Evolutionary conservation across 2,329 filamentous ascomycete species (phyloP), one percentile per base, ranked within the genome.

Genomic region (Blumeriella jaapii): DNA sequence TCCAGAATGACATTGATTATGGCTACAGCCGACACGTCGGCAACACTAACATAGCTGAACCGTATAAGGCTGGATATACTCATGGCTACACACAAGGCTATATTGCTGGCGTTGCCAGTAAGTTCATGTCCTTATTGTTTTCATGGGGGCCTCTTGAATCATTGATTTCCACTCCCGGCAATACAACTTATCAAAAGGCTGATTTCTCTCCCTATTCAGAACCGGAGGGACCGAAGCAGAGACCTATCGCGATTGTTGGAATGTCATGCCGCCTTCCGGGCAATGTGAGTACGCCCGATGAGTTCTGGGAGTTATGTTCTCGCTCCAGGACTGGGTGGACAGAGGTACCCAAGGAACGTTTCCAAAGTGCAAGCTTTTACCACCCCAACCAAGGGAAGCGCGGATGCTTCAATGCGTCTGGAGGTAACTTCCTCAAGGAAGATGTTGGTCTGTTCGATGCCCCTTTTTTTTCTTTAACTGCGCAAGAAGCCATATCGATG

Each of bases 311-410:
- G 44, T 39, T 61, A 10, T 55, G 52, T 36, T 55, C 55, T n/a
- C 49, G 57, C 28, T 55, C 56, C 31, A 51, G 56, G 29, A 59
- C 53, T 36, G 58, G 57, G 5, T 59, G 56, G 48, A 57, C 57
- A 8, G 26, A 42, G 9, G 43, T 48, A 18, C 52, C 54, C 12
- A 55, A 48, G 27, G 38, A 39, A 26, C 32, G 69, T 7, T 62
- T 73, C 42, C 69, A 71, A 25, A 60, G 65, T 20, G 56, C 64
- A 10, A 63, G 63, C n/a, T 71, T 68, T 47, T 68, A 65, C 42
- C 69, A 74, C 45, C 68, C 68, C 0, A 62, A 67, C 13, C 46
- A 54, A 8, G 56, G 31, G 41, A 46, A 51, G 15, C 33, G 36
- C 12, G 48, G 48, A 22, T 48, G 40, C 30, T 44, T 46, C 18